phyloP scores from a whole-genome alignment of 257 asterid species.

The Salvia miltiorrhiza region DNA sequence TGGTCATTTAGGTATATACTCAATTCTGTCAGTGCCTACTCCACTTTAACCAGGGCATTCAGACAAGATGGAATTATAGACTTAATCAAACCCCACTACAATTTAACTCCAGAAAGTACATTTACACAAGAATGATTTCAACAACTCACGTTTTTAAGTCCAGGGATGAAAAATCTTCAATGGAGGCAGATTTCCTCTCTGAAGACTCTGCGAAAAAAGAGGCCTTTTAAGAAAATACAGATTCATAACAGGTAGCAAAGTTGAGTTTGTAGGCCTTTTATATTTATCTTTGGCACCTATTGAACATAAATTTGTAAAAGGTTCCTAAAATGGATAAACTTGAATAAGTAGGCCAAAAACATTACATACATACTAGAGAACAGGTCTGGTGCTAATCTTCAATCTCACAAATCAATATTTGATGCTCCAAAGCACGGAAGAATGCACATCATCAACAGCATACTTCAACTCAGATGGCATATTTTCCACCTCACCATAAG shows the following conservation, averaged over 20 bases:
- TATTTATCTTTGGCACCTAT: too few species aligned
- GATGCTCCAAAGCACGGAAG: constrained; percentile 65
- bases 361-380: too few species aligned
- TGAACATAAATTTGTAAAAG: too few species aligned
- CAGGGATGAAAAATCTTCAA: constrained; percentile 75
- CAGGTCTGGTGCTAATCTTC: neutral
- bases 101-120: neutral
- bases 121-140: constrained; percentile 1
- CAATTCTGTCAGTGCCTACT: neutral
- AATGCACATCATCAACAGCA: constrained; percentile 61
- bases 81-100: neutral
- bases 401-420: constrained; percentile 45
- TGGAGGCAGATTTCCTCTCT: constrained; percentile 50
- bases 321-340: too few species aligned
- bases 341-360: too few species aligned
- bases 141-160: constrained; percentile 61
- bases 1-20: neutral
- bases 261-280: too few species aligned
- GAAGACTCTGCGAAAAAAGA: constrained; percentile 53
- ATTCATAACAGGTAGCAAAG: too few species aligned
- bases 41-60: constrained; percentile 4
- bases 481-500: constrained; percentile 27
- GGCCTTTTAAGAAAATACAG: too few species aligned
- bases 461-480: constrained; percentile 47
- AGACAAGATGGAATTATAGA: neutral